Evolutionary conservation across 208 protist species (phyloP).

Genomic region (Porcisia hertigi): DNA sequence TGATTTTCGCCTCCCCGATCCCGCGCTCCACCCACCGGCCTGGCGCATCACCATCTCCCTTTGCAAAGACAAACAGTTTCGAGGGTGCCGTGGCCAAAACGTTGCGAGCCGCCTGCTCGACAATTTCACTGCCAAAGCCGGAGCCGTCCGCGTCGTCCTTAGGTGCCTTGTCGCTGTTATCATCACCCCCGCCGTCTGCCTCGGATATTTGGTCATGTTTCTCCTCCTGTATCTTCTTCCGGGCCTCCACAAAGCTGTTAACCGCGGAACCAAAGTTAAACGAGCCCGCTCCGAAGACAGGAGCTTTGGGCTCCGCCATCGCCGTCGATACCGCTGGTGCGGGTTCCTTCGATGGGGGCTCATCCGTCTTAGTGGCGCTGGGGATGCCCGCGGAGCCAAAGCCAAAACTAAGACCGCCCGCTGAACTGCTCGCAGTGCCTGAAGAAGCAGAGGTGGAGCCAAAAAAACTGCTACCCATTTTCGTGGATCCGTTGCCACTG

Average conservation of each 20-base stretch:
- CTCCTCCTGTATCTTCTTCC: slow-evolving; percentile 56
- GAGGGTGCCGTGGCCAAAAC: slow-evolving; percentile 48
- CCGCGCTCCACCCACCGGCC: slow-evolving; percentile 71
- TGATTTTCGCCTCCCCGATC: slow-evolving; percentile 68
- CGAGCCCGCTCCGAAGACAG: slow-evolving; percentile 37
- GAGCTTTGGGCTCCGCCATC: slow-evolving; percentile 9
- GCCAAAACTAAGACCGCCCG: slow-evolving; percentile 20
- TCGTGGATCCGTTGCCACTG: not conserved
- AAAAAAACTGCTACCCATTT: slow-evolving; percentile 15
- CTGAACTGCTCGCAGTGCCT: not conserved
- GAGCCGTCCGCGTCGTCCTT: slow-evolving; percentile 21
- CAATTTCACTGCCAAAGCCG: slow-evolving; percentile 27
- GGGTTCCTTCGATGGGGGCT: slow-evolving; percentile 4
- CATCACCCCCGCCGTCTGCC: slow-evolving; percentile 13
- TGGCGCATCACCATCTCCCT: slow-evolving; percentile 38
- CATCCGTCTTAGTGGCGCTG: slow-evolving; percentile 1
- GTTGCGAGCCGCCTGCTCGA: slow-evolving; percentile 37
- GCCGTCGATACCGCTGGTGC: not conserved
- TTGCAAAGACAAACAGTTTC: slow-evolving; percentile 72
- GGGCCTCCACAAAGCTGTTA: slow-evolving; percentile 74
- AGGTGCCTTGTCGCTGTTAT: slow-evolving; percentile 22
- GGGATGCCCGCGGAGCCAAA: slow-evolving; percentile 2
- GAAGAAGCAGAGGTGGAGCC: not conserved
- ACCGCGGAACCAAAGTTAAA: slow-evolving; percentile 73
- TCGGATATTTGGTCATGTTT: slow-evolving; percentile 8